Conservation (phyloP, 805 yeast species). For the Cyberlindnera bimundalis region DNA sequence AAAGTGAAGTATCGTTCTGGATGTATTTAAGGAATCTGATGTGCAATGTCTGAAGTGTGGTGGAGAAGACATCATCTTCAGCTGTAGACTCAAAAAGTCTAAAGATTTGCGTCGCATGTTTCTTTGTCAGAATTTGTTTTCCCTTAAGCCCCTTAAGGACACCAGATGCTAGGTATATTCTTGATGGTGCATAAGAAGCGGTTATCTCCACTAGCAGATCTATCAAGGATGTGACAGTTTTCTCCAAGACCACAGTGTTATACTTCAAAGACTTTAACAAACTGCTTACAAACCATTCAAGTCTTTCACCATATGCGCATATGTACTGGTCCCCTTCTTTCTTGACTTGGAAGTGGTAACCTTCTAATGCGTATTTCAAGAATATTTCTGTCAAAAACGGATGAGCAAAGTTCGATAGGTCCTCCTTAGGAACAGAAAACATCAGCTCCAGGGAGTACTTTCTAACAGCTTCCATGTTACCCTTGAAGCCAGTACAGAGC, state of each 20-base stretch:
- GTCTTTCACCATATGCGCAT: constrained; percentile 58
- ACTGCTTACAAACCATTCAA: constrained; percentile 43
- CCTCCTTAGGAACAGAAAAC: constrained; percentile 45
- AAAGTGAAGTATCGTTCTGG: constrained; percentile 26
- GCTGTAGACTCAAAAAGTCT: constrained; percentile 35
- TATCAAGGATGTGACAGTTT: constrained; percentile 34
- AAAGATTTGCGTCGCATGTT: constrained; percentile 31
- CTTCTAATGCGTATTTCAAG: constrained; percentile 60
- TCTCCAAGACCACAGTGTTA: constrained; percentile 29
- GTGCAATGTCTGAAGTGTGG: constrained; percentile 47
- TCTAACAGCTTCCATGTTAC: constrained; percentile 75
- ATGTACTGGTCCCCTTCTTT: constrained; percentile 28
- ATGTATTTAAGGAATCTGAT: constrained; percentile 43
- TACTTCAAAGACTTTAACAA: constrained; percentile 31
- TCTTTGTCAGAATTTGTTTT: constrained; percentile 19
- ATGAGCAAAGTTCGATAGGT: constrained; percentile 45
- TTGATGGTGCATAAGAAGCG: constrained; percentile 65
- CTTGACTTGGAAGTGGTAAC: constrained; percentile 53
- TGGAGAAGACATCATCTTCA: constrained; percentile 54
- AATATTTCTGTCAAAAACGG: constrained; percentile 41
- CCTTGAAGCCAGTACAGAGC: constrained; percentile 71
- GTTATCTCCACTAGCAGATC: constrained; percentile 44
- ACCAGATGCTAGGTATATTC: constrained; percentile 59
- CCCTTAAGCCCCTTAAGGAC: constrained; percentile 47
- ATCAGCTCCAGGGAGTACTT: constrained; percentile 56